Evolutionary conservation across 805 yeast species (phyloP), one percentile per base, ranked within the genome.

Genomic region (Metschnikowia dekortorum): DNA sequence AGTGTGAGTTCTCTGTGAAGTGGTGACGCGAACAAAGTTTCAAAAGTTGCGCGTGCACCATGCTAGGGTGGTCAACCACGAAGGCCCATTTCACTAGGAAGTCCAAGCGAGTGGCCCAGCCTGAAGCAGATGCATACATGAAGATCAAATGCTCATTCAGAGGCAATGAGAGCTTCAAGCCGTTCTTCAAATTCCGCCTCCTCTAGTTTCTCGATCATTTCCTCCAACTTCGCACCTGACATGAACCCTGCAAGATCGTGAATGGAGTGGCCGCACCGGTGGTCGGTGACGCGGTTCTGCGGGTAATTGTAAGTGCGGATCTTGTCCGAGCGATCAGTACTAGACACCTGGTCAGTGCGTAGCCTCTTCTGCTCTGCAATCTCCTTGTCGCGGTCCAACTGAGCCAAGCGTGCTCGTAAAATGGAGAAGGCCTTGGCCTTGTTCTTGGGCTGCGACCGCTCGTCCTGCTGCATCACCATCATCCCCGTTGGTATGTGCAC

Each of bases 281-380:
- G 99, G 61, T 94, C 99, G 0, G 98, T 91, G 44, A 94, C 80
- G 58, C 99, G 76, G 64, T 90, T 90, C 61, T 94, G 97, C 8
- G 95, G 90, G 59, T 79, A 92, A 61, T 94, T 94, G 66, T 94
- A 94, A 0, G 99, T 94, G 58, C 98, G 75, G 54, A 92, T 85
- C 68, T 92, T 94, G 62, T 94, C 98, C 3, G 95, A 83, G 49
- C 99, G 76, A 61, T 90, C 96, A 0, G 96, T 89, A 1, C 94
- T 79, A 0, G 89, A 76, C 4, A 94, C 98, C 65, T 91, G 98
- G 45, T 83, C 88, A 2, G 85, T 80, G 51, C 98, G 73, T 49
- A 82, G 78, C 44, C 74, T 75, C 42, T 84, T 72, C 58, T 89
- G 96, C 51, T 77, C 80, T 38, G 76, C 83, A 18, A 81, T 82